Base-by-base conservation (phyloP, 768 basidiomycete species). In the Hydnomerulius pinastri region DNA sequence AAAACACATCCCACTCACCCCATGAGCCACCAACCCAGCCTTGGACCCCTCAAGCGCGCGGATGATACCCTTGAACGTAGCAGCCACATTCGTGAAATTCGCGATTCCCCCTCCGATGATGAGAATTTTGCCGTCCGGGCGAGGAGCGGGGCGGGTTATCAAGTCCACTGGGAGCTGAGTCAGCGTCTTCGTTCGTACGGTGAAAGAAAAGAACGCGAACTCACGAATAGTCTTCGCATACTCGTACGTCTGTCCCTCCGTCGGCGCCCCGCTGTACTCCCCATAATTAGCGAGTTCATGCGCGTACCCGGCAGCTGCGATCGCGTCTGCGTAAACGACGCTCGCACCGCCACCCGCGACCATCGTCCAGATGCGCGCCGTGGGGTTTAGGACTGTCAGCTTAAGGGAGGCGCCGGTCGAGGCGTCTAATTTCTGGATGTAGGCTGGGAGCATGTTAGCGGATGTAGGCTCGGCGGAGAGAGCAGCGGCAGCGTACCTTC, bases 1-100 rank as follows among this genome's bases (percentile, higher is more conserved):
- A 21, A 24, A 27, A 15, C 2, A 25, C 11, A 6, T 15, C 39
- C 15, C 3, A 45, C 64, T 29, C 7, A 66, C 65, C 4, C 57
- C 57, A 46, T 68, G 66, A 42, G 77, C 75, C 64, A 92, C 87
- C 56, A 98, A 82, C 46, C 84, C 86, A 37, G 79, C 74, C 78
- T 93, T 93, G 82, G 81, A 93, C 72, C 94, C 90, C 77, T 96
- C 88, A 58, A 99, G 80, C 15, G 97, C 95, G 38, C 86, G 90
- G 72, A 99, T 99, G 79, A 98, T 99, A 33, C 96, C 96, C 80
- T 98, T 98, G 89, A 99, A 99, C 53, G 96, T 98, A 9, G 96
- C 88, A 28, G 95, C 97, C 59, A 98, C 95, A 69, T 99, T 98
- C 68, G 94, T 98, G 77, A 99, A 99, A 84, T 99, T 99, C 77